Base-by-base conservation (phyloP, 2,329 filamentous ascomycete species). In the Pezizomycotina sp. region DNA sequence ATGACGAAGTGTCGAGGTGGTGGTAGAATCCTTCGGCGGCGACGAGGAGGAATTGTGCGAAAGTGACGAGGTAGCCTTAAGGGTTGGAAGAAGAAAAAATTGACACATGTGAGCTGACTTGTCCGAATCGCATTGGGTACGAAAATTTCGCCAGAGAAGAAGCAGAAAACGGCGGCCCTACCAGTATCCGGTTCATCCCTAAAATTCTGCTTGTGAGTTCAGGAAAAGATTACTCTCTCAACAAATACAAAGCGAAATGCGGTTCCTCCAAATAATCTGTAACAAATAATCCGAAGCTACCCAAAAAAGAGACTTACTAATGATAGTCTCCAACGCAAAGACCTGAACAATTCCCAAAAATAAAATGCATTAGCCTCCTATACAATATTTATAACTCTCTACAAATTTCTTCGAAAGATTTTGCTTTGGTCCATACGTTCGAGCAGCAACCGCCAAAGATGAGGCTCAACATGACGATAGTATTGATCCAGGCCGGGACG, bases 361-460 rank as follows among this genome's bases (percentile, higher is more conserved):
- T 22, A 14, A 39, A 41, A 34, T 10, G 10, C 7, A 32, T 34
- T 21, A 25, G 16, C 22, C 31, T 10, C 15, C 27, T n/a, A 16
- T 16, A 34, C 27, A 24, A 41, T 25, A 29, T 25, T 18, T 26
- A 32, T 22, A 21, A 4, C 12, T 16, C 18, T 18, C 19, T 20
- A 27, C 24, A 35, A 25, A 19, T 23, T 2, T 9, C n/a, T 15
- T 19, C 14, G 23, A 30, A 34, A 34, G 24, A 24, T 31, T 32
- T 72, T 59, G n/a, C n/a, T n/a, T n/a, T n/a, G n/a, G n/a, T n/a
- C n/a, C n/a, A n/a, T 62, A 84, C 84, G 66, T 92, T 92, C 22
- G 81, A 82, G 60, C 84, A 92, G 55, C 83, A 92, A 19, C 89
- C 89, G 33, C 89, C 89, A 57, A 98, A 93, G 42, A 98, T 95